phyloP scores from a whole-genome alignment of 1,139 yeast species.

The Hemisphaericaspora lyxosophila region DNA sequence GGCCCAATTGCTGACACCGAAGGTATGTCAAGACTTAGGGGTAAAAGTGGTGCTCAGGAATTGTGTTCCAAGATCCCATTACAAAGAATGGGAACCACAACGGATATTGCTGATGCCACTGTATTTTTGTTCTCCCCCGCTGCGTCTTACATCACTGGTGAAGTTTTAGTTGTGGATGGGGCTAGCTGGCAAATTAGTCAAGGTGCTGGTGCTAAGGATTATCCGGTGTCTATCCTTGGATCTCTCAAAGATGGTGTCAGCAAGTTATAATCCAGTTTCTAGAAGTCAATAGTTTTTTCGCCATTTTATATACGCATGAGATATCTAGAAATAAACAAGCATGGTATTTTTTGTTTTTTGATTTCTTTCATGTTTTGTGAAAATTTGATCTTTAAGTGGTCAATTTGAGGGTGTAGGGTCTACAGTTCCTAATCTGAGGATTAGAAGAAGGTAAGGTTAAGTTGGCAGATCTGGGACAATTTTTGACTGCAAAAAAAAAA shows the following conservation, averaged over 20 bases:
- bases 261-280: constrained; percentile 15
- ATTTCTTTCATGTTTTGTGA: no score
- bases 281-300: no score
- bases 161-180: constrained; percentile 80
- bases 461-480: no score
- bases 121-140: constrained; percentile 78
- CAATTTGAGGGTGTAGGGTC: no score
- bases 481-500: no score
- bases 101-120: constrained; percentile 84
- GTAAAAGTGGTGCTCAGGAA: constrained; percentile 16
- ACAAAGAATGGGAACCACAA: constrained; percentile 68
- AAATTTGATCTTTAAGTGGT: no score
- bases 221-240: constrained; percentile 33
- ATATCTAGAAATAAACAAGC: no score
- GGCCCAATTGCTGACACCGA: constrained; percentile 83
- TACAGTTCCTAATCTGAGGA: no score
- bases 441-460: no score
- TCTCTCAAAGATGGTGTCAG: constrained; percentile 10
- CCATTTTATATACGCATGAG: no score
- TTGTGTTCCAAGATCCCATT: constrained; percentile 54
- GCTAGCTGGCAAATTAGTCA: constrained; percentile 77
- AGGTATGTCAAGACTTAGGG: constrained; percentile 65
- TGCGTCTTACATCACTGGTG: constrained; percentile 72
- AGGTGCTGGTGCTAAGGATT: constrained; percentile 24
- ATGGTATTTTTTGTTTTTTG: no score